These are phyloP conservation scores for Bolboschoenus planiculmis DNA, from an alignment of 176 grass and related monocot species.

Conservation along the genomic window DNA sequence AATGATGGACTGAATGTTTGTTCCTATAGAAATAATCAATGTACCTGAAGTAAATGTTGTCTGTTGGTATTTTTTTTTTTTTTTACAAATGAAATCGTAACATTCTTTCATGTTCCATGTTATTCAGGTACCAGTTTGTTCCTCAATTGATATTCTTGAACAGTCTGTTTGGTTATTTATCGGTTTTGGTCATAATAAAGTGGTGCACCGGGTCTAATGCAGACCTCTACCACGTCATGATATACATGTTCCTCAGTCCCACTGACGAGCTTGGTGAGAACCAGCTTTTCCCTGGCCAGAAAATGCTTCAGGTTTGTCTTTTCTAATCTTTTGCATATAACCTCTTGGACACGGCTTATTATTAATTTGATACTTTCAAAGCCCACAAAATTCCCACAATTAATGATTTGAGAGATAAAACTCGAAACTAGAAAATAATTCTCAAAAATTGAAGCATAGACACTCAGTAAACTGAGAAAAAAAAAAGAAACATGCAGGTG, in stretches of 20 bases:
- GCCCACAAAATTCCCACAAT: neutral
- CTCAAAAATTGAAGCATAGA: neutral
- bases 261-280: constrained; percentile 85
- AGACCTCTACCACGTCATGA: constrained; percentile 95
- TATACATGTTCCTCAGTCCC: constrained; percentile 97
- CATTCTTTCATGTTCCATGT: neutral
- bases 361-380: neutral
- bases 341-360: neutral
- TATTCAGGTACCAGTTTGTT: constrained; percentile 69
- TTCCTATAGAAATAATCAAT: neutral
- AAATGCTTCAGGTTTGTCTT: constrained; percentile 63
- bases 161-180: constrained; percentile 89
- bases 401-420: neutral
- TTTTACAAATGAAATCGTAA: neutral
- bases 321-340: constrained; percentile 14
- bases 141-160: constrained; percentile 94
- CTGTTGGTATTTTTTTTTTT: neutral
- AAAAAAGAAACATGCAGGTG: neutral
- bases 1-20: neutral
- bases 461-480: neutral
- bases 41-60: neutral
- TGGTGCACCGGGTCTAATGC: constrained; percentile 90
- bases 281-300: constrained; percentile 83
- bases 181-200: constrained; percentile 79
- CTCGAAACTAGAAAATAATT: neutral